Base-by-base conservation (phyloP, 2,329 filamentous ascomycete genomes). In the Salinomyces thailandicus region DNA sequence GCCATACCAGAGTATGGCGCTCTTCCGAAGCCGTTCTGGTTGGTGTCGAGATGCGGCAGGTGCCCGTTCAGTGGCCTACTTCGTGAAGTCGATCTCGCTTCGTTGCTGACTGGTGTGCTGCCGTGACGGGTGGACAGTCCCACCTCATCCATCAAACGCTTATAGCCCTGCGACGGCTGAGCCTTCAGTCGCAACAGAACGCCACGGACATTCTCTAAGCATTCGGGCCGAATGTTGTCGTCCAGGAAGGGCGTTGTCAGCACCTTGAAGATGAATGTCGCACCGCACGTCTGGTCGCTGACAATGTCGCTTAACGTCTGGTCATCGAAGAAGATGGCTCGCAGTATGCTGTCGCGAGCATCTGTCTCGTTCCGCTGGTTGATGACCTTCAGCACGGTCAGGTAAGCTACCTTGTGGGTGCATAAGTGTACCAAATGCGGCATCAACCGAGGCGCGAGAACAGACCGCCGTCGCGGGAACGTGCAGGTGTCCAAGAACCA, bases 401-500 rank as follows among this genome's bases (percentile, higher is more conserved):
- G 71, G 55, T 96, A 96, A 0, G 91, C 91, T 38, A 98, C 89
- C 69, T 96, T 96, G 70, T 98, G 91, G 0, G 91, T 96, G 70
- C 91, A 96, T 5, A 98, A 73, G 57, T 95, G 85, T 16, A 95
- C 86, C 19, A 98, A 71, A 57, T 93, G 86, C 27, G 91, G 87
- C 12, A 95, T 85, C 16, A 98, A 76, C 49, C 87, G 79, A 14
- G 91, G 91, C 30, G 91, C 87, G 37, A 98, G 71, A 18, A 96
- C 87, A 16, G 85, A 93, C 40, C 91, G 82, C 46, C 91, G 81
- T 49, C 81, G 78, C 22, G 89, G 86, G 67, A 96, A 94, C 11
- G 83, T 95, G 71, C 91, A 98, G 1, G 91, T 96, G 57, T 98
- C 91, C 37, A 98, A 70, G 71, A 96, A 93, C 91, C 91, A 98